Base-by-base conservation (phyloP, 2,329 filamentous ascomycete species). In the Monosporascus sp. region DNA sequence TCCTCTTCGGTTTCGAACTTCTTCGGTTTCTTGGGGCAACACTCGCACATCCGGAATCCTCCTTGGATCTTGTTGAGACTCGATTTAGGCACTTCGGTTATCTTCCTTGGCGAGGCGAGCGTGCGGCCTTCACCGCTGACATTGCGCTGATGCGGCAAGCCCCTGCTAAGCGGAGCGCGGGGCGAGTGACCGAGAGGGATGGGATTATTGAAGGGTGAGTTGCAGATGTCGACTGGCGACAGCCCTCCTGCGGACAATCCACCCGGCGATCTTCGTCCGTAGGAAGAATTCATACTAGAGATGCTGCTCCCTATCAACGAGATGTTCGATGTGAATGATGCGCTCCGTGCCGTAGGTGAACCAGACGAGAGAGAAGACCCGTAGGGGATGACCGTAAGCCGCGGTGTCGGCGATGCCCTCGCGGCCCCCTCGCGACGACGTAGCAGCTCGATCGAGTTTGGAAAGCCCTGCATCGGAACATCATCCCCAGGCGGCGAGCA, bases 1-100 rank as follows among this genome's bases (percentile, higher is more conserved):
- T 96, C 90, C 58, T 93, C 88, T 57, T 84, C 79, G 5, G 84
- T 89, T 61, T 95, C 90, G 65, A 97, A 97, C 66, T 95, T 96
- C 72, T 95, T 96, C 1, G 92, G 92, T 72, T 97, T 97, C 72
- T 97, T 97, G 0, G 91, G 92, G 72, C 92, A 97, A 70, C 93
- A 97, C 65, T 96, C 91, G 72, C 92, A 97, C 73, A 96, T 82
- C 59, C 74, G 77, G 45, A 79, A 78, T 1, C 73, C 63, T 6
- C 65, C 77, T 53, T 80, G 78, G 26, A 82, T 69, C 62, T 80
- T 80, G n/a, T 76, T 68, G 4, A 70, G 66, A 37, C 65, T 68
- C 16, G 71, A 67, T 64, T 80, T 80, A 45, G 75, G 69, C n/a
- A 77, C 69, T 35, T 82, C 80, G 0, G 70, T 70, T 19, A 80